Evolutionary conservation across 192 early-diverging fungal species (phyloP).

Genomic region (Lobosporangium transversale): DNA sequence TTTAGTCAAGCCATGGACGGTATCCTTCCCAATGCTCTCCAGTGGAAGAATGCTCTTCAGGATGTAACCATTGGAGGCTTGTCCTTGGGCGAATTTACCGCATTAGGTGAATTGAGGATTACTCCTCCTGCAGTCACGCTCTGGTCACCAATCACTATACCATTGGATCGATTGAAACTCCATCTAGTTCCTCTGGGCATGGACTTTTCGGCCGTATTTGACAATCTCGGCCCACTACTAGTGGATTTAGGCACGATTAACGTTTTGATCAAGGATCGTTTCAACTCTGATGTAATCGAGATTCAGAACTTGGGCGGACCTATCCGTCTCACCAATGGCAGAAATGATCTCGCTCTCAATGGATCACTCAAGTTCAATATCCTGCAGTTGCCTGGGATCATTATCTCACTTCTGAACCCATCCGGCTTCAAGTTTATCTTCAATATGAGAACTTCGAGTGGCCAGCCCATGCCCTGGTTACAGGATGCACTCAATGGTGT

Average conservation of each 20-base stretch:
- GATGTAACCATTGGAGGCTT: slow-evolving; percentile 30
- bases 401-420: slow-evolving; percentile 15
- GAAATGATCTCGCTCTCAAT: slow-evolving; percentile 16
- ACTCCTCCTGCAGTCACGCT: slow-evolving; percentile 26
- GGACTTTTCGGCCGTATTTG: slow-evolving; percentile 25
- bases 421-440: slow-evolving; percentile 26
- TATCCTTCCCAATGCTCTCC: slow-evolving; percentile 23
- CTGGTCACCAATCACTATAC: slow-evolving; percentile 35
- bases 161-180: slow-evolving; percentile 20
- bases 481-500: slow-evolving; percentile 40
- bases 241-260: slow-evolving; percentile 36
- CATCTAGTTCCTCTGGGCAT: slow-evolving; percentile 31
- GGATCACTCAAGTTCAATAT: slow-evolving; percentile 28
- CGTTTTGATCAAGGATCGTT: slow-evolving; percentile 15
- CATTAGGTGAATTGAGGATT: slow-evolving; percentile 18
- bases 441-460: slow-evolving; percentile 31
- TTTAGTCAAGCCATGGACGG: slow-evolving; percentile 20
- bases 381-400: slow-evolving; percentile 17
- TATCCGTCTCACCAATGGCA: slow-evolving; percentile 36
- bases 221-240: slow-evolving; percentile 32
- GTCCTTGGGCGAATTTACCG: slow-evolving; percentile 22
- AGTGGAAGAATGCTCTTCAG: slow-evolving; percentile 37
- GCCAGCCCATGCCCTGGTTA: slow-evolving; percentile 50
- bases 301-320: slow-evolving; percentile 26
- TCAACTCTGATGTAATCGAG: slow-evolving; percentile 13